phyloP scores from a whole-genome alignment of 257 asterid species.

The Solanum lycopersicoides region DNA sequence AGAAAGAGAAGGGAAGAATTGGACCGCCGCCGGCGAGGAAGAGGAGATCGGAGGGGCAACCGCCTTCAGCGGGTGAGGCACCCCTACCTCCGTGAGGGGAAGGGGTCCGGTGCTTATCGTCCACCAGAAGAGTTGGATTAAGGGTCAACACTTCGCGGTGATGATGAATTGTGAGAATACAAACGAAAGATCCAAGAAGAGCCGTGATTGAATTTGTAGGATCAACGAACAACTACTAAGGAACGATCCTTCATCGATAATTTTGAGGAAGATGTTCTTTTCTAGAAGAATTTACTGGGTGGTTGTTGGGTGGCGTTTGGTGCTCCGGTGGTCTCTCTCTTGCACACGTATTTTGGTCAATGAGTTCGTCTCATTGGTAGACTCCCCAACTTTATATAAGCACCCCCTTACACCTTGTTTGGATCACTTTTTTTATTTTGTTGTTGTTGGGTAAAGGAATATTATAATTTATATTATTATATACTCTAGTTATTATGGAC shows the following conservation, averaged over 20 bases:
- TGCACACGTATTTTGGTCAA: not conserved
- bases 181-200: constrained; percentile 18
- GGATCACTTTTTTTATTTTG: not conserved
- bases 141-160: constrained; percentile 3
- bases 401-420: not conserved
- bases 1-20: not conserved
- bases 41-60: constrained; percentile 72
- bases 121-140: constrained; percentile 20
- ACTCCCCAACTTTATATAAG: not conserved
- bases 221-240: not conserved
- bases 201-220: constrained; percentile 24
- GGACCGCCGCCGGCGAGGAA: constrained; percentile 59
- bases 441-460: not conserved
- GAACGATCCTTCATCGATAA: not conserved
- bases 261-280: not conserved
- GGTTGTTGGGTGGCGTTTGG: not conserved
- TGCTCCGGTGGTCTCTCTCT: constrained; percentile 18
- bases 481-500: not conserved
- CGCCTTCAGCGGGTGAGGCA: constrained; percentile 72
- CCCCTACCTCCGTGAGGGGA: constrained; percentile 87
- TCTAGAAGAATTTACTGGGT: not conserved
- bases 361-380: not conserved
- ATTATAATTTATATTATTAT: not conserved
- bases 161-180: constrained; percentile 10
- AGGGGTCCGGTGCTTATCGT: constrained; percentile 43